These are phyloP conservation scores for Naumovozyma dairenensis DNA, from an alignment of 805 yeast genomes.

Conservation along the genomic window DNA sequence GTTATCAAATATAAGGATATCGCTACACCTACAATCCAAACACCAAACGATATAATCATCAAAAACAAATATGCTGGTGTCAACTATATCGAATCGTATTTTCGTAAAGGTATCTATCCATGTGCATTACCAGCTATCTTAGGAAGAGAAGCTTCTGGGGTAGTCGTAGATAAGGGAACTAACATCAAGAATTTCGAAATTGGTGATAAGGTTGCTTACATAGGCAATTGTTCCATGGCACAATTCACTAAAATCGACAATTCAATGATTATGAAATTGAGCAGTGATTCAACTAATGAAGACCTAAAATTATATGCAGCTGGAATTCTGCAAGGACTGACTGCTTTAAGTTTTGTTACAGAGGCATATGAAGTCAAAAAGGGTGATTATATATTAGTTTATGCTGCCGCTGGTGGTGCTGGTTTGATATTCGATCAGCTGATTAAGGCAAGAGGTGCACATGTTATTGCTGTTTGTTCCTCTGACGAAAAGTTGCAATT, in stretches of 20 bases:
- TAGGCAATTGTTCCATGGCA: slow-evolving; percentile 49
- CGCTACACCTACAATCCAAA: slow-evolving; percentile 46
- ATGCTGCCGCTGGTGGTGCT: slow-evolving; percentile 96
- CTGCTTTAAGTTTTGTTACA: slow-evolving; percentile 61
- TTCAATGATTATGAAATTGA: slow-evolving; percentile 39
- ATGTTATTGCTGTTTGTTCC: slow-evolving; percentile 79
- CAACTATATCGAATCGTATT: slow-evolving; percentile 75
- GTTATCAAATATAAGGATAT: slow-evolving; percentile 48
- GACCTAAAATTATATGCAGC: slow-evolving; percentile 50
- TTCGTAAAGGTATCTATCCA: slow-evolving; percentile 71
- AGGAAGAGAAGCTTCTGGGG: slow-evolving; percentile 72
- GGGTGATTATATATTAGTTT: slow-evolving; percentile 65
- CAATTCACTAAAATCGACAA: slow-evolving; percentile 49
- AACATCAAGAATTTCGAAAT: slow-evolving; percentile 44
- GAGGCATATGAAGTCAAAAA: slow-evolving; percentile 58
- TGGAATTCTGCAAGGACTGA: slow-evolving; percentile 59
- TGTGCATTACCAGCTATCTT: slow-evolving; percentile 47
- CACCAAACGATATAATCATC: slow-evolving; percentile 51
- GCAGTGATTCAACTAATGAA: slow-evolving; percentile 39
- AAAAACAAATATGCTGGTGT: slow-evolving; percentile 72
- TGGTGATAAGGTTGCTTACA: slow-evolving; percentile 65
- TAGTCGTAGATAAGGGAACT: slow-evolving; percentile 53
- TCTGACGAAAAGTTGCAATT: slow-evolving; percentile 56
- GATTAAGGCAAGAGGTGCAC: slow-evolving; percentile 55
- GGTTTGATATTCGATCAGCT: slow-evolving; percentile 67